Percentiles rank a stretch among this genome's conserved stretches.
These are phyloP conservation scores for Umbelopsis vinacea DNA, from an alignment of 192 early-diverging fungal genomes.

Conservation along the genomic window DNA sequence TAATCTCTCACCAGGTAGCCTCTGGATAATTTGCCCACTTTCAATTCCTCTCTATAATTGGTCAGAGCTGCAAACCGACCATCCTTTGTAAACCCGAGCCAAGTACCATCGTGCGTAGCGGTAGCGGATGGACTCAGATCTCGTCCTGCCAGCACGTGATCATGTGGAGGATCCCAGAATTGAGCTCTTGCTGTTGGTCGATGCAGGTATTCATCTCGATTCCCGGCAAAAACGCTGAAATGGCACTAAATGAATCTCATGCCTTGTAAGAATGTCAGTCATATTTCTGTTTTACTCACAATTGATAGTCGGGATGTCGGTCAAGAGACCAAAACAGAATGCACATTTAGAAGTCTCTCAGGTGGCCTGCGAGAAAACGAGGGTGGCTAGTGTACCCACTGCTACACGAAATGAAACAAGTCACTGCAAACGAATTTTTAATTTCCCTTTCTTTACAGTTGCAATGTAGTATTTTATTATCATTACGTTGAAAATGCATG, in stretches of 20 bases:
- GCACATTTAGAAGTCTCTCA: slow-evolving; percentile 38
- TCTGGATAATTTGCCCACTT: slow-evolving; percentile 42
- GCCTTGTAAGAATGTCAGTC: not conserved
- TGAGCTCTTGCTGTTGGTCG: slow-evolving; percentile 43
- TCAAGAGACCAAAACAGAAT: slow-evolving; percentile 48
- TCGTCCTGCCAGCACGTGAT: slow-evolving; percentile 45
- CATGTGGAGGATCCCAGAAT: slow-evolving; percentile 44
- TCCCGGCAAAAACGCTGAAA: slow-evolving; percentile 52
- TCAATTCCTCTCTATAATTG: slow-evolving; percentile 46
- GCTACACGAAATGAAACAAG: no score
- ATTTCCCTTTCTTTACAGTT: no score
- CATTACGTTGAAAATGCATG: no score
- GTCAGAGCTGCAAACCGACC: slow-evolving; percentile 54
- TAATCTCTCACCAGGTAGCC: slow-evolving; percentile 47
- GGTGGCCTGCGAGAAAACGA: not conserved
- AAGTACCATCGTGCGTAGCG: slow-evolving; percentile 38
- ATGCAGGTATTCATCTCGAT: slow-evolving; percentile 51
- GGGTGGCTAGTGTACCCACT: not conserved
- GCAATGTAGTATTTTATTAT: no score
- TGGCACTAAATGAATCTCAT: not conserved
- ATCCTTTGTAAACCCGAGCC: slow-evolving; percentile 51
- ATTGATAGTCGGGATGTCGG: slow-evolving; percentile 42
- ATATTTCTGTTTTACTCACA: slow-evolving; percentile 33
- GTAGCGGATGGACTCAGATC: slow-evolving; percentile 38
- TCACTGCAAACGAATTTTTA: no score